Percentiles rank a stretch among this genome's conserved stretches.
Evolutionary conservation across 495 filamentous ascomycete species (phyloP).

Genomic region (Aspergillus bertholletiae): DNA sequence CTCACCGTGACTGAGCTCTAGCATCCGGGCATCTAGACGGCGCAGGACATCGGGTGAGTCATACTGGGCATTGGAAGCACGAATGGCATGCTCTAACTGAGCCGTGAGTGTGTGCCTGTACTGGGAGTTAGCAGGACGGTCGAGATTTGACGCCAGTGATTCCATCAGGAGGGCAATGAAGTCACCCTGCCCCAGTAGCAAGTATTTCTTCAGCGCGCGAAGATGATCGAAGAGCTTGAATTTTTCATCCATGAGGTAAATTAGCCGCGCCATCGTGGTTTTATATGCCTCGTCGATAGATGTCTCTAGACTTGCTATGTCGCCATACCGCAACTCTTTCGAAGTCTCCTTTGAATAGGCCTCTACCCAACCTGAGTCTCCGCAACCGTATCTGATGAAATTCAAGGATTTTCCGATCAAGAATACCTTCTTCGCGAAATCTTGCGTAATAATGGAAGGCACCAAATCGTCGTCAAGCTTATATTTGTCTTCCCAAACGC

Average conservation of each 20-base stretch:
- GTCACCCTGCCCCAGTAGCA: constrained; percentile 92
- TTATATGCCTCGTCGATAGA: constrained; percentile 98
- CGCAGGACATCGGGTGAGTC: constrained; percentile 90
- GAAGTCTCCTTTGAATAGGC: constrained; percentile 92
- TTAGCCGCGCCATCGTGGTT: constrained; percentile 94
- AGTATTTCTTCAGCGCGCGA: constrained; percentile 87
- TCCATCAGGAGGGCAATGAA: constrained; percentile 99
- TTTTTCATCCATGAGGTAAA: constrained; percentile 86
- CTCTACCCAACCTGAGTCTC: constrained; percentile 93
- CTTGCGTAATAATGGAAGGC: constrained; percentile 83
- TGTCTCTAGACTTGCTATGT: constrained; percentile 83
- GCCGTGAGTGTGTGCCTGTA: constrained; percentile 95
- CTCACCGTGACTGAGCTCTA: constrained; percentile 91
- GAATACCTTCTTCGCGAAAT: constrained; percentile 94
- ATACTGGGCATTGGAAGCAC: constrained; percentile 94
- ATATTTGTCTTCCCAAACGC: constrained; percentile 98
- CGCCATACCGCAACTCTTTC: constrained; percentile 88
- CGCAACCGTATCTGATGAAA: constrained; percentile 94
- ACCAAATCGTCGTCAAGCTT: constrained; percentile 80
- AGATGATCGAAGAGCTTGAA: constrained; percentile 94
- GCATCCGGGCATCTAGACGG: constrained; percentile 91
- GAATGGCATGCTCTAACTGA: constrained; percentile 95
- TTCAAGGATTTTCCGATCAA: constrained; percentile 97
- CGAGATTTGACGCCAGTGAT: constrained; percentile 84
- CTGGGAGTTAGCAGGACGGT: constrained; percentile 90